These are phyloP conservation scores for Phytophthora podocarpi DNA, from an alignment of 352 stramenopile species.

Conservation along the genomic window DNA sequence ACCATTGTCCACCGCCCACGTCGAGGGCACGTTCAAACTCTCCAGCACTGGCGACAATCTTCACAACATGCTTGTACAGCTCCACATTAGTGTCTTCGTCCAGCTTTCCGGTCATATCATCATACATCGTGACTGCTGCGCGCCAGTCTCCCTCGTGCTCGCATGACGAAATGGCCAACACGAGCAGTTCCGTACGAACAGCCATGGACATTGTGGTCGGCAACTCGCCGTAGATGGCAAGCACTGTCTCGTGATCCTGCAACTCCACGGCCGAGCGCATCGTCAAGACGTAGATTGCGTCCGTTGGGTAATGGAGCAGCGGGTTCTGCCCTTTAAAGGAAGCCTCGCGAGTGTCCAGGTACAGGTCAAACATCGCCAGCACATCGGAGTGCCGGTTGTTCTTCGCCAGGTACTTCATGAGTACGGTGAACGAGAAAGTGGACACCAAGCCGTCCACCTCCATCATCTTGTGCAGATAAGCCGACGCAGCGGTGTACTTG, in stretches of 20 bases:
- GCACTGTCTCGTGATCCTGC: slow-evolving; percentile 59
- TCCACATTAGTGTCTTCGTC: slow-evolving; percentile 67
- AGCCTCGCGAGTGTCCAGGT: slow-evolving; percentile 51
- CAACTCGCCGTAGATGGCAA: slow-evolving; percentile 65
- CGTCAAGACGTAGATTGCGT: slow-evolving; percentile 69
- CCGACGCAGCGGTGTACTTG: slow-evolving; percentile 51
- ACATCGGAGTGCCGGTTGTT: slow-evolving; percentile 46
- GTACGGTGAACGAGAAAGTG: slow-evolving; percentile 71
- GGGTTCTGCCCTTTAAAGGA: slow-evolving; percentile 54
- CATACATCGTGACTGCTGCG: slow-evolving; percentile 74
- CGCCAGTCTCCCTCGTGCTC: slow-evolving; percentile 76
- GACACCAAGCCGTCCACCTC: slow-evolving; percentile 48
- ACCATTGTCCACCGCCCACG: slow-evolving; percentile 85
- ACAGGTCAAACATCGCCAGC: slow-evolving; percentile 66
- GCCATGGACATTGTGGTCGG: slow-evolving; percentile 46
- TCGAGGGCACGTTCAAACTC: slow-evolving; percentile 87
- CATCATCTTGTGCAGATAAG: slow-evolving; percentile 59
- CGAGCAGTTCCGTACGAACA: slow-evolving; percentile 61
- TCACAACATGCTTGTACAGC: slow-evolving; percentile 84
- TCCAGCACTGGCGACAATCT: slow-evolving; percentile 82
- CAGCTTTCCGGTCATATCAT: slow-evolving; percentile 62
- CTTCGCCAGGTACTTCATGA: slow-evolving; percentile 74
- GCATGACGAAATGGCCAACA: slow-evolving; percentile 59
- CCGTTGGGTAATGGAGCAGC: slow-evolving; percentile 66
- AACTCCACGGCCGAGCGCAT: slow-evolving; percentile 54